phyloP scores from a whole-genome alignment of 2,329 filamentous ascomycete species.

The Apiospora phragmitis region DNA sequence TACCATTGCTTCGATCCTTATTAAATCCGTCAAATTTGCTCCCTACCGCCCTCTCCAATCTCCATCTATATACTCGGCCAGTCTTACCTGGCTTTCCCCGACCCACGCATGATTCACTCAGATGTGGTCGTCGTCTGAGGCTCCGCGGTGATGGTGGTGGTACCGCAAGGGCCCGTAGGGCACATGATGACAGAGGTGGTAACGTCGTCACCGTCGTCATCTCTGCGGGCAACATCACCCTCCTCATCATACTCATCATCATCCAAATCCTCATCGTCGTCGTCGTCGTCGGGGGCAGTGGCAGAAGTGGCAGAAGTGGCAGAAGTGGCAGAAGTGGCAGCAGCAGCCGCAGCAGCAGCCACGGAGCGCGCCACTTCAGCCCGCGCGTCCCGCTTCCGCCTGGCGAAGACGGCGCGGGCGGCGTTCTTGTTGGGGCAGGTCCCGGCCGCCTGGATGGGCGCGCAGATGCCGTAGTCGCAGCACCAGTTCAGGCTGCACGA shows the following conservation, averaged over 20 bases:
- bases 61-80: no score
- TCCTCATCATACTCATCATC: neutral
- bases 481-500: neutral
- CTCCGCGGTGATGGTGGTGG: neutral
- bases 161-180: neutral
- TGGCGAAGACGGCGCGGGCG: neutral
- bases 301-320: no score
- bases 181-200: neutral
- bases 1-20: no score
- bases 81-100: no score
- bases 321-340: no score
- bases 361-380: neutral
- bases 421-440: neutral
- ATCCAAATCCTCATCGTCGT: neutral
- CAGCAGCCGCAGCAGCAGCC: no score
- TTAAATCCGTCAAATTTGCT: no score
- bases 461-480: neutral
- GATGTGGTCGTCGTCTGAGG: neutral
- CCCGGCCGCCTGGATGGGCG: fast-evolving
- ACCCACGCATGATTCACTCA: no score
- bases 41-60: no score
- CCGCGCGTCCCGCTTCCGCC: neutral
- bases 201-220: neutral
- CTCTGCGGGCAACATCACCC: no score
- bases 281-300: no score